Base-by-base conservation (phyloP, 2,329 filamentous ascomycete species). In the Ascochyta viciae-villosae region DNA sequence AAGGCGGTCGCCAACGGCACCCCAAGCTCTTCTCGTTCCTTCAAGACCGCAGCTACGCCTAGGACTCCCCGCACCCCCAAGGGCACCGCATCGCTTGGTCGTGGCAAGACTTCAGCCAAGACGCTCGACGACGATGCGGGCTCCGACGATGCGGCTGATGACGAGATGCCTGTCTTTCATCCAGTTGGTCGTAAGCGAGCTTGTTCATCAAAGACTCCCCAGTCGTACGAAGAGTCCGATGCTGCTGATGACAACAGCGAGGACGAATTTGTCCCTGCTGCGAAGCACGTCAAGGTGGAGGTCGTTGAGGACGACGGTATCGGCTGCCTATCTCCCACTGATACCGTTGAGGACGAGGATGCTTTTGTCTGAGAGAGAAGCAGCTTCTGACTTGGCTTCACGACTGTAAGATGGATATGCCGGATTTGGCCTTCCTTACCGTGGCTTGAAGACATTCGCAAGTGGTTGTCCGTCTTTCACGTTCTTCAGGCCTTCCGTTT, bases 241-340 rank as follows among this genome's bases (percentile, higher is more conserved):
- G 47, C 37, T 9, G 12, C 16, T 7, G 6, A 24, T 10, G 42
- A 33, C n/a, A 42, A 56, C 0, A 46, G 46, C 3, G 39, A 41
- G 13, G 38, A 41, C 1, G 53, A 56, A n/a, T 51, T 51, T 31
- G 33, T 15, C 2, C 47, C 47, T 2, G 8, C 22, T 6, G 2
- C 0, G 26, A 56, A 56, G 53, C 50, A 45, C n/a, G 47, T 56
- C 24, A 56, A 56, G 42, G 12, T 9, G 1, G 53, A 51, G 16
- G 9, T 22, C 1, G 19, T 48, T 3, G 47, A 51, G 1, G 24
- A 39, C 4, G 26, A 56, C 10, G 34, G n/a, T 3, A 5, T 22
- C 15, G 9, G 15, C 26, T 8, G 19, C 13, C 9, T 29, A 6
- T 15, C n/a, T 13, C 6, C 2, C 8, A 12, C 2, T 19, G 8